A percentile compares a stretch with the other conserved stretches of the same genome.
These are phyloP conservation scores for Ophiocordyceps unilateralis DNA, from an alignment of 2,329 filamentous ascomycete genomes.

Conservation along the genomic window DNA sequence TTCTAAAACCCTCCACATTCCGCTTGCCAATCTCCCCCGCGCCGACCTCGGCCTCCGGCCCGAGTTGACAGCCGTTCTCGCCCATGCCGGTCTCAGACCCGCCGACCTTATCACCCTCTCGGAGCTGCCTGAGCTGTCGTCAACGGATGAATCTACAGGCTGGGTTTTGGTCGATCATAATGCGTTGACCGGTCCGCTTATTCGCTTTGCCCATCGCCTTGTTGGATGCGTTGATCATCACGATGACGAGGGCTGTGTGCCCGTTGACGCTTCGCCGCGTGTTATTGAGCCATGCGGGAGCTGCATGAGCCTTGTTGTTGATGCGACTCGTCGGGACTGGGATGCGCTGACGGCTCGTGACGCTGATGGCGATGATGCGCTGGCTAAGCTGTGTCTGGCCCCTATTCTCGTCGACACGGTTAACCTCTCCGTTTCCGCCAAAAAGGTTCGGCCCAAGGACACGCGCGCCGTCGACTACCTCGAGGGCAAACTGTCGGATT, in stretches of 20 bases:
- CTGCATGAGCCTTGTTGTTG: slow-evolving; percentile 53
- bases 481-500: slow-evolving; percentile 23
- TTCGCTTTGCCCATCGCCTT: slow-evolving; percentile 17
- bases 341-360: slow-evolving; percentile 21
- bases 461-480: slow-evolving; percentile 38
- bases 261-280: slow-evolving; percentile 30
- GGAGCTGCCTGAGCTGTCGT: slow-evolving; percentile 23
- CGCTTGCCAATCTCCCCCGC: slow-evolving; percentile 53
- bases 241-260: slow-evolving; percentile 46
- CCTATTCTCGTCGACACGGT: slow-evolving; percentile 59
- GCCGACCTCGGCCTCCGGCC: slow-evolving; percentile 54
- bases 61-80: slow-evolving; percentile 51
- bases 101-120: slow-evolving; percentile 47
- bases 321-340: slow-evolving; percentile 42
- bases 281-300: slow-evolving; percentile 52
- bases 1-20: slow-evolving; percentile 40
- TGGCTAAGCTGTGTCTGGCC: slow-evolving; percentile 51
- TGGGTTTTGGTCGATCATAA: slow-evolving; percentile 77
- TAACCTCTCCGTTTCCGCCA: slow-evolving; percentile 34
- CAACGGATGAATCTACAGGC: slow-evolving; percentile 33
- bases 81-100: slow-evolving; percentile 37
- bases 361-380: slow-evolving; percentile 30
- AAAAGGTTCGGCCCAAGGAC: slow-evolving; percentile 51
- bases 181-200: slow-evolving; percentile 42
- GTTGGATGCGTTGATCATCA: slow-evolving; percentile 64